A percentile compares a stretch with the other conserved stretches of the same genome.
phyloP scores from a whole-genome alignment of 2,329 filamentous ascomycete genomes.

The Capronia coronata region DNA sequence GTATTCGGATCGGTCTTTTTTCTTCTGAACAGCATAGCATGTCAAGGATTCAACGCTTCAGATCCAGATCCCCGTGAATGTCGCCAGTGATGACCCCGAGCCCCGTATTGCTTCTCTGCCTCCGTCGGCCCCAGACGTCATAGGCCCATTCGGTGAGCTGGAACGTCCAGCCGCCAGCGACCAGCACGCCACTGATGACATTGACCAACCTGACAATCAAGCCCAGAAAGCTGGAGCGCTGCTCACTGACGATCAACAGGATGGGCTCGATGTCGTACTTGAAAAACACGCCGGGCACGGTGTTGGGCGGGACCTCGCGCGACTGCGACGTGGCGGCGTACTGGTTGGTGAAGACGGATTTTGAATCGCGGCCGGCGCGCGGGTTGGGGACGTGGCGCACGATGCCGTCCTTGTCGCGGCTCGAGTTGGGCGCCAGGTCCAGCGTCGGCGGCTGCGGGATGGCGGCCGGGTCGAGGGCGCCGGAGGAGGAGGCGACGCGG shows the following conservation, averaged over 20 bases:
- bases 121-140: conserved; percentile 44
- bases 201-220: conserved; percentile 82
- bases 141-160: conserved; percentile 70
- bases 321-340: conserved; percentile 93
- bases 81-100: conserved; percentile 18
- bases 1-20: no score
- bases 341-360: conserved; percentile 85
- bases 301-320: conserved; percentile 60
- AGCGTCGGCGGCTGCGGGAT: conserved; percentile 33
- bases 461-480: conserved; percentile 39
- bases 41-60: conserved; percentile 9
- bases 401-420: conserved; percentile 31
- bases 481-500: conserved; percentile 27
- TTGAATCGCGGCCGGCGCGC: conserved; percentile 33
- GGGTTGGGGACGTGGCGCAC: conserved; percentile 24
- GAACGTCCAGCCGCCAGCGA: conserved; percentile 89
- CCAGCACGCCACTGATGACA: conserved; percentile 80
- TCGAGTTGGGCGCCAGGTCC: conserved; percentile 31
- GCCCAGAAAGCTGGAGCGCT: conserved; percentile 64
- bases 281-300: conserved; percentile 87
- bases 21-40: no score
- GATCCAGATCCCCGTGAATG: conserved; percentile 52
- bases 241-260: conserved; percentile 75
- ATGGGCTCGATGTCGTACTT: conserved; percentile 99
- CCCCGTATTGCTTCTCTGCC: conserved; percentile 32